Conservation (phyloP, 495 filamentous ascomycete genomes). For the Parathielavia hyrcaniae region DNA sequence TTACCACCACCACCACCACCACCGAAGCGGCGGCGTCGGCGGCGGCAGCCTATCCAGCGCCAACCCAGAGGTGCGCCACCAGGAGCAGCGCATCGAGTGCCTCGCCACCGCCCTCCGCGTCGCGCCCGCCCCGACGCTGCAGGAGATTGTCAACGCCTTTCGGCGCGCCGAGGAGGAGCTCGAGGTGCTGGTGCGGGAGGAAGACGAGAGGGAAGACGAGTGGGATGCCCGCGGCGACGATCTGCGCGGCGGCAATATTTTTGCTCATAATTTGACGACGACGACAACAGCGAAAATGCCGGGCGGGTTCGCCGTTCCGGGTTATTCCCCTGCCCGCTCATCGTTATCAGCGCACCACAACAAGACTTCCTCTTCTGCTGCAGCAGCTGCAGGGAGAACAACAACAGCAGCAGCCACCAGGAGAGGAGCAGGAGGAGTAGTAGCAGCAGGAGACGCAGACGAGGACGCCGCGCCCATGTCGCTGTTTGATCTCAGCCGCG, state of each 20-base stretch:
- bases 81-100: conserved; percentile 85
- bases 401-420: conserved; percentile 5
- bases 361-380: conserved; percentile 4
- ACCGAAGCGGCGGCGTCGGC: neutral
- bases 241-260: neutral
- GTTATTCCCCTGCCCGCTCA: neutral
- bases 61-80: conserved; percentile 54
- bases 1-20: conserved; percentile 26
- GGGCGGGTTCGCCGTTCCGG: conserved; percentile 53
- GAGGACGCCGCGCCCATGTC: conserved; percentile 83
- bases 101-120: conserved; percentile 78
- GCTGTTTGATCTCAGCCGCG: conserved; percentile 84
- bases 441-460: conserved; percentile 16
- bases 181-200: conserved; percentile 57
- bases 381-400: conserved; percentile 24
- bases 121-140: conserved; percentile 67
- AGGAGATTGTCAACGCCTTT: conserved; percentile 80
- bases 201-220: conserved; percentile 65
- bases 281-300: conserved; percentile 41
- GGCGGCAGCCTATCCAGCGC: conserved; percentile 47
- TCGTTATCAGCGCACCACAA: no score
- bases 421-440: conserved; percentile 27
- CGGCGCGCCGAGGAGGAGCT: conserved; percentile 85
- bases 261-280: conserved; percentile 31
- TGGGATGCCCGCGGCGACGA: conserved; percentile 63